Evolutionary conservation across 108 stramenopile species (phyloP).

Genomic region (Conticribra weissflogii): DNA sequence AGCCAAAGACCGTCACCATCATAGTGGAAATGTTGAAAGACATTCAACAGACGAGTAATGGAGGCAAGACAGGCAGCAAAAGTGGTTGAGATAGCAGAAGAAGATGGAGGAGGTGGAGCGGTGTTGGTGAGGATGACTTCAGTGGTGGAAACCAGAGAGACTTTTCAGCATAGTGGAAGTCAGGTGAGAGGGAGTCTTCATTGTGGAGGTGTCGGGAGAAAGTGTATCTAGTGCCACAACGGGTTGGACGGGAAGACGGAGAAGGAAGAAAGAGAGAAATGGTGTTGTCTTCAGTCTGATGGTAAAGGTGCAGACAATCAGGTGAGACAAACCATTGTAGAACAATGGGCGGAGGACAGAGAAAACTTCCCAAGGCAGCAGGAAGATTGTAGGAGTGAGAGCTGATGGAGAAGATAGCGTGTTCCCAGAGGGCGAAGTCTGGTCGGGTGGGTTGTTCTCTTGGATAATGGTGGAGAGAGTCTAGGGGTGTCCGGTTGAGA

Average conservation of each 20-base stretch:
- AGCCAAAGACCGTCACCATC: conserved; percentile 14
- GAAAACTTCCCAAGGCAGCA: too few relatives aligned
- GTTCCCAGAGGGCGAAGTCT: not conserved
- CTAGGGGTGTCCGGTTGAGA: not conserved
- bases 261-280: not conserved
- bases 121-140: not conserved
- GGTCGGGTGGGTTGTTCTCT: not conserved
- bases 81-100: too few relatives aligned
- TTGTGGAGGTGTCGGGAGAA: not conserved
- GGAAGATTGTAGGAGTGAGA: too few relatives aligned
- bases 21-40: not conserved
- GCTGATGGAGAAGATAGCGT: not conserved
- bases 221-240: not conserved
- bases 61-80: conserved; percentile 2
- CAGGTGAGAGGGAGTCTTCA: not conserved
- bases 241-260: not conserved
- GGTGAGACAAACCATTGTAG: too few relatives aligned
- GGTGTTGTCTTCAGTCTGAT: not conserved
- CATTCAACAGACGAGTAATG: not conserved
- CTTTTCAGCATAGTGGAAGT: not conserved
- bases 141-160: not conserved
- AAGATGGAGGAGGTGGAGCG: not conserved
- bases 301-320: not conserved
- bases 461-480: not conserved
- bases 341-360: too few relatives aligned